These are phyloP conservation scores for Volvox reticuliferus DNA, from an alignment of 139 green algal genomes.

Conservation along the genomic window DNA sequence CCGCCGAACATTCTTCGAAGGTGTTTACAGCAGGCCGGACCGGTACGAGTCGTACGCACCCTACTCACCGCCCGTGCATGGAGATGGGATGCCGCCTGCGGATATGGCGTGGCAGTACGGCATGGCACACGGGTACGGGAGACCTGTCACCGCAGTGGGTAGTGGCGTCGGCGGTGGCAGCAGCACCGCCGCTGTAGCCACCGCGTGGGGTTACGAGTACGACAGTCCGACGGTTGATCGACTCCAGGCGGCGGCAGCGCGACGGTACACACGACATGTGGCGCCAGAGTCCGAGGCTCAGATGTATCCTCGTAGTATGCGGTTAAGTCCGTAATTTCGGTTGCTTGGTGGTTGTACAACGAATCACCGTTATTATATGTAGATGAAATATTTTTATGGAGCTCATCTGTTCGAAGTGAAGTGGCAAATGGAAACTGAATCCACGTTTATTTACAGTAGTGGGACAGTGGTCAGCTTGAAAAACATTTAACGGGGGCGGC, in stretches of 20 bases:
- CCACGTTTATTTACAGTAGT: background rate
- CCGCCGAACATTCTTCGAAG: constrained; percentile 3
- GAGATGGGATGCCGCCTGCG: too few relatives aligned
- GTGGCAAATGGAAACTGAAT: too few relatives aligned
- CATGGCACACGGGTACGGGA: background rate
- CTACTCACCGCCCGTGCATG: background rate
- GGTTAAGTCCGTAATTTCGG: background rate
- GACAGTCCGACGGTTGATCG: background rate
- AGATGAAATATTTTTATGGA: background rate
- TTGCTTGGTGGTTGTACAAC: background rate
- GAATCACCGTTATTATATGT: background rate
- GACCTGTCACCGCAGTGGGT: background rate
- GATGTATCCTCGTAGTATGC: background rate
- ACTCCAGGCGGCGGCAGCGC: background rate
- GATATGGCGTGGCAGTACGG: background rate
- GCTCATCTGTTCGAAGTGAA: background rate
- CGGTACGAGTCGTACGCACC: constrained; percentile 3
- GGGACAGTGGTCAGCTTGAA: too few relatives aligned
- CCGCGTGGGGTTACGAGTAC: background rate
- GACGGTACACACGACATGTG: background rate
- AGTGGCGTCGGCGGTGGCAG: too few relatives aligned
- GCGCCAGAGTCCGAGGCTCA: background rate
- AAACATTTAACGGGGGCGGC: background rate
- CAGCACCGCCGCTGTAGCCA: background rate
- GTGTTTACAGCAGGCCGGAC: constrained; percentile 28